These are phyloP conservation scores for Rhizodiscina lignyota DNA, from an alignment of 495 filamentous ascomycete species.

Conservation along the genomic window DNA sequence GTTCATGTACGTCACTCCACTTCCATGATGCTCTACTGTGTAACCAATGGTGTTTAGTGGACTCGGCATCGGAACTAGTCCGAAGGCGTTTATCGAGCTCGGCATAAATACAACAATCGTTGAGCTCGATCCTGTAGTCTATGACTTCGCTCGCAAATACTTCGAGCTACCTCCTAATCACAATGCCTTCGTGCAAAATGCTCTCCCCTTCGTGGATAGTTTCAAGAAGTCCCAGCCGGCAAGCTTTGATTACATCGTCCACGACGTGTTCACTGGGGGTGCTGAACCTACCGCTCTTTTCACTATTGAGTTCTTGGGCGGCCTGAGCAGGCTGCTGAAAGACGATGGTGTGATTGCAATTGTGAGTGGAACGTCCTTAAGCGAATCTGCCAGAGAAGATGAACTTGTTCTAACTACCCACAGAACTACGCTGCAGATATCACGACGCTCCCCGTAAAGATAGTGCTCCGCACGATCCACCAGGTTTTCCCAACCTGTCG, in stretches of 20 bases:
- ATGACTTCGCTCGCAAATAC: slow-evolving; percentile 64
- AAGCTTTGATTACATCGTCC: slow-evolving; percentile 78
- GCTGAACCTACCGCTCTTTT: slow-evolving; percentile 81
- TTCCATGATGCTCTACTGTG: not conserved
- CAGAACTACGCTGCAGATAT: slow-evolving; percentile 97
- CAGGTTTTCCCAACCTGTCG: slow-evolving; percentile 64
- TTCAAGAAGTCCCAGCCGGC: slow-evolving; percentile 25
- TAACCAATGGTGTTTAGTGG: slow-evolving; percentile 34
- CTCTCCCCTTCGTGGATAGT: slow-evolving; percentile 49
- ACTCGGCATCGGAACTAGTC: slow-evolving; percentile 81
- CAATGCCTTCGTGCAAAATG: slow-evolving; percentile 66
- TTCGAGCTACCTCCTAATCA: slow-evolving; percentile 69
- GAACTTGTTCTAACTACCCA: slow-evolving; percentile 4
- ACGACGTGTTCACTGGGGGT: slow-evolving; percentile 97
- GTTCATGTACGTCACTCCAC: slow-evolving; percentile 45
- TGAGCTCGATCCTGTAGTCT: slow-evolving; percentile 81
- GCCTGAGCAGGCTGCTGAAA: slow-evolving; percentile 50
- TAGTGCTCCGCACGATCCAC: slow-evolving; percentile 56
- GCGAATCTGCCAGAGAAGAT: slow-evolving; percentile 17
- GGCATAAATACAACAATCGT: slow-evolving; percentile 85
- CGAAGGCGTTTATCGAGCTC: slow-evolving; percentile 68
- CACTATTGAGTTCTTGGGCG: slow-evolving; percentile 62
- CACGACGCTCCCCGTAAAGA: slow-evolving; percentile 37
- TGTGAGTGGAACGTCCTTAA: slow-evolving; percentile 25
- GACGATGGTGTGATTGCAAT: slow-evolving; percentile 77